Conservation (phyloP, 2,329 filamentous ascomycete species). For the Gyromitra esculenta region DNA sequence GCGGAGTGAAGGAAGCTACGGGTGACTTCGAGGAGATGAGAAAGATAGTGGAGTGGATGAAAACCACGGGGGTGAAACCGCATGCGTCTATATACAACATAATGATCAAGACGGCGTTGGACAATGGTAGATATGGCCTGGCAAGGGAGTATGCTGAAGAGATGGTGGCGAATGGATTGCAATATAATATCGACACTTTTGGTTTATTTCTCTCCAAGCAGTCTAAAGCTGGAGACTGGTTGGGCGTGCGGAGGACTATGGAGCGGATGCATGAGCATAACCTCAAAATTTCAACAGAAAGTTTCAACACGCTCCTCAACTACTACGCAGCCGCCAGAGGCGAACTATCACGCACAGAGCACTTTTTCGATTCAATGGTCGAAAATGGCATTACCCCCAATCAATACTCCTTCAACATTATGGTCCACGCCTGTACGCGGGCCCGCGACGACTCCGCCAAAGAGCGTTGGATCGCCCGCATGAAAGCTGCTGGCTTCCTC, state of each 20-base stretch:
- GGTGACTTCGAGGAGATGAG: conserved; percentile 45
- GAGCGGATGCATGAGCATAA: conserved; percentile 52
- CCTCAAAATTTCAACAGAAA: conserved; percentile 49
- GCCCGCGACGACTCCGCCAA: conserved; percentile 42
- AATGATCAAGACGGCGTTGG: conserved; percentile 55
- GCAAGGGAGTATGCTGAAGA: conserved; percentile 54
- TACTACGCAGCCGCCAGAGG: conserved; percentile 32
- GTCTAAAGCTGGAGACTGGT: conserved; percentile 54
- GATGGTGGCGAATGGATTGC: conserved; percentile 54
- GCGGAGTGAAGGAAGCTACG: conserved; percentile 36
- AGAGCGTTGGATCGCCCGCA: conserved; percentile 49
- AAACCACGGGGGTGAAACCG: conserved; percentile 35
- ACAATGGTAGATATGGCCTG: conserved; percentile 44
- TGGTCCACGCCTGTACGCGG: conserved; percentile 53
- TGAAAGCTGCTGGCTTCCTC: conserved; percentile 48
- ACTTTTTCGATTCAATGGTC: conserved; percentile 51
- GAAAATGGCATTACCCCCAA: conserved; percentile 36
- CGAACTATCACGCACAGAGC: conserved; percentile 37
- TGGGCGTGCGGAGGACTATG: conserved; percentile 50
- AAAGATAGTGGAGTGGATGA: conserved; percentile 52
- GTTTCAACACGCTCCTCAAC: conserved; percentile 55
- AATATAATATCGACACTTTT: conserved; percentile 54
- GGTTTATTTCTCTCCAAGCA: conserved; percentile 55
- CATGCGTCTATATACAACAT: conserved; percentile 54
- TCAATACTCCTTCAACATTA: conserved; percentile 55